Base-by-base conservation (phyloP, 1,139 yeast genomes). In the Kurtzmaniella natalensis region DNA sequence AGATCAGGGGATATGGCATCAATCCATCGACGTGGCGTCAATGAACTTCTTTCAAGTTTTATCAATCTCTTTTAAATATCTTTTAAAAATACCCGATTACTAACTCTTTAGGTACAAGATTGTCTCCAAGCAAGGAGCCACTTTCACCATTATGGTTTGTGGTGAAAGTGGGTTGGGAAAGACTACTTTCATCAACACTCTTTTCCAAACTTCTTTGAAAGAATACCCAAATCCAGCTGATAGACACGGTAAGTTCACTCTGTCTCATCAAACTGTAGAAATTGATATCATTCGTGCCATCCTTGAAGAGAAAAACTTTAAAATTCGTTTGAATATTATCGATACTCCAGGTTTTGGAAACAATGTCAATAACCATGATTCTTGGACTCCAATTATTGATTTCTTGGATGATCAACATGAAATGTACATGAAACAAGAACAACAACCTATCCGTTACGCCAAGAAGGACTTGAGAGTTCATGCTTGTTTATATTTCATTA, bases 331-430 rank as follows among this genome's bases (percentile, higher is more conserved):
- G 45, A 92, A 92, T 52, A 74, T 92, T 40, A 79, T 94, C 49
- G 99, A 92, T 61, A 92, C 98, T 7, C 98, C 98, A 13, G 98
- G 98, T 2, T 88, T 92, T 56, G 99, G 98, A 43, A 96, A 89
- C 62, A 87, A 88, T 57, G 94, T 92, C 50, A 84, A 92, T 69
- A 92, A 92, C 64, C 78, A 75, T 50, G 92, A 86, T 53, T 78
- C 95, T 35, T 94, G 96, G 96, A 84, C 83, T 47, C 92, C 96
- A 26, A 81, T 94, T 48, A 75, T 88, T 40, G 96, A 89, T 57
- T 92, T 89, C 53, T 76, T 92, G 43, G 98, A 92, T 60, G 98
- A 92, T 61, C 98, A 92, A 68, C 96, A 92, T 57, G 96, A 92
- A 61, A 74, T 85, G 20, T 89, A 65, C 57, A 84, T 92, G 95